These are phyloP conservation scores for Trypanosoma platydactyli DNA, from an alignment of 208 protist genomes.

Conservation along the genomic window DNA sequence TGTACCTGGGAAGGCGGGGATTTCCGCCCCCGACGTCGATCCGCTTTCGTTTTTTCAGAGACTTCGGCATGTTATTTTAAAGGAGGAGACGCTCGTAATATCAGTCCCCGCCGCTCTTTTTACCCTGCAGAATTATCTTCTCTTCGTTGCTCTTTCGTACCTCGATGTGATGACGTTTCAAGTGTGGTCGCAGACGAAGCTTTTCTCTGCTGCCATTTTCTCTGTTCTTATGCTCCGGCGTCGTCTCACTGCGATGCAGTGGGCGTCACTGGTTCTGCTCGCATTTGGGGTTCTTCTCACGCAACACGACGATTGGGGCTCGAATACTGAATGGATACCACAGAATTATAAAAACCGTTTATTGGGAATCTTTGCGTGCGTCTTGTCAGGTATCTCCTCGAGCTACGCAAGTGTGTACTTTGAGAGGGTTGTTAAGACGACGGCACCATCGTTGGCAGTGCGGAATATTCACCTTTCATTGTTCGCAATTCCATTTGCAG, in stretches of 20 bases:
- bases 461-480: slow-evolving; percentile 84
- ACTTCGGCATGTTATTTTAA: slow-evolving; percentile 28
- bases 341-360: slow-evolving; percentile 20
- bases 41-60: slow-evolving; percentile 12
- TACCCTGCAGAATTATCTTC: slow-evolving; percentile 72
- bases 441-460: slow-evolving; percentile 58
- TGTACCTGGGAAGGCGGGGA: not conserved
- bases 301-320: slow-evolving; percentile 27
- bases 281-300: slow-evolving; percentile 64
- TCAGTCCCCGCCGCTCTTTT: slow-evolving; percentile 69
- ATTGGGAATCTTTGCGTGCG: slow-evolving; percentile 53
- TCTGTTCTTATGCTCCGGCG: slow-evolving; percentile 68
- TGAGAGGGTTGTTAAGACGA: slow-evolving; percentile 81
- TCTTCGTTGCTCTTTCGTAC: slow-evolving; percentile 69
- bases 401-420: slow-evolving; percentile 86
- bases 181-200: slow-evolving; percentile 77
- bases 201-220: slow-evolving; percentile 70
- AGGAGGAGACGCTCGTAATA: slow-evolving; percentile 59
- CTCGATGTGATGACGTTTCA: slow-evolving; percentile 78
- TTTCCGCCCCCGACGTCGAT: not conserved
- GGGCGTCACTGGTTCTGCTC: slow-evolving; percentile 55
- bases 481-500: slow-evolving; percentile 69
- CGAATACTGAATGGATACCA: not conserved
- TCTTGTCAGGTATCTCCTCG: slow-evolving; percentile 65
- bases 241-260: slow-evolving; percentile 58